A percentile compares a stretch with the other conserved stretches of the same genome.
phyloP scores from a whole-genome alignment of 1,284 basidiomycete genomes.

The Puccinia brachypodii region DNA sequence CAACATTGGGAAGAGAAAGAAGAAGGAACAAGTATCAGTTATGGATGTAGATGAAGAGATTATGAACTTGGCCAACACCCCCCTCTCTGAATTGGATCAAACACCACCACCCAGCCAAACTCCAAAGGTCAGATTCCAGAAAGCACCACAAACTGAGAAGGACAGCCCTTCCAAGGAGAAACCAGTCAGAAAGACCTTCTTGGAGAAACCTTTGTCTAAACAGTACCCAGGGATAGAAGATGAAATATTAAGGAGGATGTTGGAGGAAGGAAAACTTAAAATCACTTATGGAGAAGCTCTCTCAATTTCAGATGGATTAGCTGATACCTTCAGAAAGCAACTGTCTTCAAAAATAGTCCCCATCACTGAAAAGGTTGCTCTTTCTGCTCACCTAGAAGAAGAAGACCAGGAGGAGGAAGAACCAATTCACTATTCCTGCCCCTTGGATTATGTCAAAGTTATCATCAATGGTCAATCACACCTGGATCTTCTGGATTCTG shows the following conservation, averaged over 20 bases:
- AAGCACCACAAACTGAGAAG: neutral
- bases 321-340: neutral
- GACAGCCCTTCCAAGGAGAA: neutral
- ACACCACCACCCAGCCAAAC: neutral
- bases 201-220: neutral
- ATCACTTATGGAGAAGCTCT: neutral
- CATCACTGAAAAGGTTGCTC: neutral
- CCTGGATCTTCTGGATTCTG: too few species aligned
- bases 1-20: neutral
- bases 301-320: neutral
- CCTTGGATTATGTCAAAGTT: neutral
- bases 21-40: neutral
- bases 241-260: neutral
- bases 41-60: neutral
- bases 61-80: neutral
- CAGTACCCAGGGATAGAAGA: neutral
- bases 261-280: neutral
- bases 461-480: neutral
- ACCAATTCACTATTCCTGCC: neutral
- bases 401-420: neutral
- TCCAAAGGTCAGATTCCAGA: neutral
- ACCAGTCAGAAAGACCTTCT: neutral
- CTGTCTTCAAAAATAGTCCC: neutral
- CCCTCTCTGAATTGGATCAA: neutral
- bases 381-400: neutral